Conservation (phyloP, 116 monocot genomes). For the Posidonia oceanica region DNA sequence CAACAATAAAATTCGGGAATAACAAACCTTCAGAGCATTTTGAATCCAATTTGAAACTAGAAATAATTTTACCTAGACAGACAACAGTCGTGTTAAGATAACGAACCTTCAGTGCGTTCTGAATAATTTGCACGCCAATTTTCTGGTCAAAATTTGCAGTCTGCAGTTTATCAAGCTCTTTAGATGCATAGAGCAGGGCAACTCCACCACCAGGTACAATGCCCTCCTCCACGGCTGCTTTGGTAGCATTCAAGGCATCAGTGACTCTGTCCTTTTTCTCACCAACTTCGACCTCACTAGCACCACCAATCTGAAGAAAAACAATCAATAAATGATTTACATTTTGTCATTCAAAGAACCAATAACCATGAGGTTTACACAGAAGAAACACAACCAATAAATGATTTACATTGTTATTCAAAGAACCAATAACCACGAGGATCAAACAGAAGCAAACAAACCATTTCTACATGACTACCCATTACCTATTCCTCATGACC, state of each 20-base stretch:
- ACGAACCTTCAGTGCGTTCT: conserved; percentile 74
- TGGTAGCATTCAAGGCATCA: conserved; percentile 97
- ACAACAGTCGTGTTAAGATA: background rate
- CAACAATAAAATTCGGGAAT: background rate
- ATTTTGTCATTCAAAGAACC: too few species aligned
- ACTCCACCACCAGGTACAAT: conserved; percentile 95
- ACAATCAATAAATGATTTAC: background rate
- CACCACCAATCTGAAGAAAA: conserved; percentile 71
- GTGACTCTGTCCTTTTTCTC: conserved; percentile 97
- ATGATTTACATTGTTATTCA: too few species aligned
- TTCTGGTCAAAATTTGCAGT: conserved; percentile 89
- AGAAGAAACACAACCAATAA: too few species aligned
- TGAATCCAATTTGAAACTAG: conserved; percentile 96
- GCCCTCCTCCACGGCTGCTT: conserved; percentile 97
- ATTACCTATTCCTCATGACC: too few species aligned
- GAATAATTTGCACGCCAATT: conserved; percentile 89
- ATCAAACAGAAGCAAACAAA: too few species aligned
- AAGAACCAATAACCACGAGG: too few species aligned
- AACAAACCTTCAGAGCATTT: conserved; percentile 67
- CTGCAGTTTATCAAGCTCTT: conserved; percentile 51
- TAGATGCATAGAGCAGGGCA: conserved; percentile 80
- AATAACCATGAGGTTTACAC: too few species aligned
- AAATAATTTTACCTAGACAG: too few species aligned
- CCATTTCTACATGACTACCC: too few species aligned
- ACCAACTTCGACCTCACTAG: conserved; percentile 90